Evolutionary conservation across 2,329 filamentous ascomycete genomes (phyloP).

Genomic region (Thelonectria olida): DNA sequence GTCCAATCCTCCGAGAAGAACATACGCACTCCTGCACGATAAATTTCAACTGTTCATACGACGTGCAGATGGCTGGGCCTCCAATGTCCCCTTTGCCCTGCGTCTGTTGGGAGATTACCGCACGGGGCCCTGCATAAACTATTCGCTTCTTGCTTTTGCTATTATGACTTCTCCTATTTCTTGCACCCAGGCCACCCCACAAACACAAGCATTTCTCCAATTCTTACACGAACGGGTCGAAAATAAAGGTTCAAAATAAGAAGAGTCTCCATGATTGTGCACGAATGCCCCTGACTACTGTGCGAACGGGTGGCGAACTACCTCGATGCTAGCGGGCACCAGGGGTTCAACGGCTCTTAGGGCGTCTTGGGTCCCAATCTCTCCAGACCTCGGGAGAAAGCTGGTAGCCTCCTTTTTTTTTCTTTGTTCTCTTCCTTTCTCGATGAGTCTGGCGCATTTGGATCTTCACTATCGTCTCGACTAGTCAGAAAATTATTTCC

Average conservation of each 20-base stretch:
- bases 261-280: not conserved
- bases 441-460: slow-evolving; percentile 14
- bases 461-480: slow-evolving; percentile 8
- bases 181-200: slow-evolving; percentile 1
- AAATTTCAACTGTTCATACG: slow-evolving; percentile 14
- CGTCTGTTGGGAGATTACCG: slow-evolving; percentile 43
- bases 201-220: not conserved
- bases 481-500: slow-evolving; percentile 28
- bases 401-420: not conserved
- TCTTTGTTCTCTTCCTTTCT: not conserved
- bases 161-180: slow-evolving; percentile 22
- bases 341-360: slow-evolving; percentile 36
- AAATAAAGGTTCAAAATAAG: slow-evolving; percentile 1
- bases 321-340: slow-evolving; percentile 35
- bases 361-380: slow-evolving; percentile 19
- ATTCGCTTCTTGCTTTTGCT: slow-evolving; percentile 26
- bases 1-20: slow-evolving; percentile 8
- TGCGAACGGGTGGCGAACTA: slow-evolving; percentile 35
- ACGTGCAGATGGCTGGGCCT: slow-evolving; percentile 19
- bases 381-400: not conserved
- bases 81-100: slow-evolving; percentile 32
- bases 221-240: not conserved
- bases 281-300: slow-evolving; percentile 38
- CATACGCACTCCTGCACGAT: slow-evolving; percentile 32
- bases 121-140: slow-evolving; percentile 34